These are phyloP conservation scores for Scleroderma bovista DNA, from an alignment of 768 basidiomycete species.

Conservation along the genomic window DNA sequence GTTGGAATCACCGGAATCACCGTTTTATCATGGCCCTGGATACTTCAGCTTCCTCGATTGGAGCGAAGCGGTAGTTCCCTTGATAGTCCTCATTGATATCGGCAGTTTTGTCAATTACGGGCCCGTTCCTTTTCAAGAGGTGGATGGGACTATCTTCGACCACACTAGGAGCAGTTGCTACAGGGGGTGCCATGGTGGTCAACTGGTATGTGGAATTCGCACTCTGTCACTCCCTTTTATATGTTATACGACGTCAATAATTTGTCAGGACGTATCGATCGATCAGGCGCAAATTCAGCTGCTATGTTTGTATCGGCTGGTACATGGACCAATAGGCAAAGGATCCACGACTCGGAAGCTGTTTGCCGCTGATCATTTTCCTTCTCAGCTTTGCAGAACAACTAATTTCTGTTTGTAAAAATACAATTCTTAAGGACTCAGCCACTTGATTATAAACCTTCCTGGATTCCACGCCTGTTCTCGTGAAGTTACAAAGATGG, in stretches of 20 bases:
- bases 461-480: too few relatives aligned
- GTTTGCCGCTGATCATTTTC: too few relatives aligned
- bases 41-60: slow-evolving; percentile 72
- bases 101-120: slow-evolving; percentile 4
- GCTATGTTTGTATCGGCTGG: neutral
- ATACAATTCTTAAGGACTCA: too few relatives aligned
- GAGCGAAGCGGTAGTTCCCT: slow-evolving; percentile 63
- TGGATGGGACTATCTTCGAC: slow-evolving; percentile 16
- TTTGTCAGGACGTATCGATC: slow-evolving; percentile 1
- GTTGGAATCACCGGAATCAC: slow-evolving; percentile 23
- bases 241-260: neutral
- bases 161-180: slow-evolving; percentile 23
- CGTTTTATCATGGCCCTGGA: slow-evolving; percentile 73
- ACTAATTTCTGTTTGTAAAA: too few relatives aligned
- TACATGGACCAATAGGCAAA: too few relatives aligned
- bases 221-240: slow-evolving; percentile 5
- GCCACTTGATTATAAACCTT: too few relatives aligned
- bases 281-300: neutral
- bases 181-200: slow-evolving; percentile 36
- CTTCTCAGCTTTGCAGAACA: too few relatives aligned
- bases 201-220: neutral
- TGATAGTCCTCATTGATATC: slow-evolving; percentile 38
- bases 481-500: too few relatives aligned
- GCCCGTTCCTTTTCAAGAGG: slow-evolving; percentile 19
- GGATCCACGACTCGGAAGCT: too few relatives aligned